phyloP scores from a whole-genome alignment of 2,329 filamentous ascomycete species.

The Aspergillus felis region DNA sequence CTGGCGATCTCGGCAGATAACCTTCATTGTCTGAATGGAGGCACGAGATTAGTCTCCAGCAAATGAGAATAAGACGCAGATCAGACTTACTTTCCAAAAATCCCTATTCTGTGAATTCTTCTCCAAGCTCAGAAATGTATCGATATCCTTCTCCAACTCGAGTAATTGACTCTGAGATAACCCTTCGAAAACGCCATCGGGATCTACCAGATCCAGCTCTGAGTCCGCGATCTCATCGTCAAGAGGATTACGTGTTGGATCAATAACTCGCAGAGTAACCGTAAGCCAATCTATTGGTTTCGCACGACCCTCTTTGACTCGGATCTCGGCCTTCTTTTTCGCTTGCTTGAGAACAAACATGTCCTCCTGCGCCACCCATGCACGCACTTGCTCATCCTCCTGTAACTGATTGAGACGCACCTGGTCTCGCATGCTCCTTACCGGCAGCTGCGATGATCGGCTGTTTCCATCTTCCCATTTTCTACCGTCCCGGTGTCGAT shows the following conservation, averaged over 20 bases:
- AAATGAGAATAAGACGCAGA: background rate
- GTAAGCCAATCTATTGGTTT: conserved; percentile 92
- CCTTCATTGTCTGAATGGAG: conserved; percentile 64
- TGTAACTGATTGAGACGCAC: conserved; percentile 54
- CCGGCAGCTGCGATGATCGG: conserved; percentile 19
- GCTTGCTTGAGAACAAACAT: conserved; percentile 93
- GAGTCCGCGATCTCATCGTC: conserved; percentile 78
- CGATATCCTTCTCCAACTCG: conserved; percentile 80
- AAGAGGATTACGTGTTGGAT: conserved; percentile 70
- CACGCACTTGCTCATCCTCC: conserved; percentile 71
- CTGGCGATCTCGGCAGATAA: conserved; percentile 74
- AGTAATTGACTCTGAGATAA: conserved; percentile 63
- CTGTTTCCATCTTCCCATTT: conserved; percentile 21
- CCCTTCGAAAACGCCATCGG: conserved; percentile 73
- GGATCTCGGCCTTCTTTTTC: conserved; percentile 96
- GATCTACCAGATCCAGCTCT: conserved; percentile 75
- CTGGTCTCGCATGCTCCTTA: conserved; percentile 41
- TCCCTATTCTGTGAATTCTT: conserved; percentile 71
- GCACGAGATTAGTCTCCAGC: conserved; percentile 8
- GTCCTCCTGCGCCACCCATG: conserved; percentile 93
- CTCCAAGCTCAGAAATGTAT: conserved; percentile 75
- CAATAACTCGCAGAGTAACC: conserved; percentile 84
- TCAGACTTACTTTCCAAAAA: conserved; percentile 70
- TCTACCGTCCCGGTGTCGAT: conserved; percentile 22
- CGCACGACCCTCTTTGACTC: conserved; percentile 84